A percentile compares a stretch with the other conserved stretches of the same genome.
Conservation (phyloP, 441 rosid genomes). For the Melianthus villosus region DNA sequence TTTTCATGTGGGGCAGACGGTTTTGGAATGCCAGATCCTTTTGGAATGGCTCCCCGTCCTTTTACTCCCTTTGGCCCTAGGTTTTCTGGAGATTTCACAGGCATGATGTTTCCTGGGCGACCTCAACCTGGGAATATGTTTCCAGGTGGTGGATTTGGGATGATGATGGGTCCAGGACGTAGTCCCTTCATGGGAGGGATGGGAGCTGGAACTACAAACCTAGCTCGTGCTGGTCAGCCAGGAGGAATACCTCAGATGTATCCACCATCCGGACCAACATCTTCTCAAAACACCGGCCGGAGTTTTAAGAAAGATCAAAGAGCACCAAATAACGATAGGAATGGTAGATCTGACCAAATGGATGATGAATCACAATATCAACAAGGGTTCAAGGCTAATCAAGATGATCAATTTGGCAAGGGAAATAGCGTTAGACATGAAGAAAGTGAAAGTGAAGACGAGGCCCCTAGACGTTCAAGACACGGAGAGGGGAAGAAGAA, state of each 20-base stretch:
- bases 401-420: slow-evolving; percentile 42
- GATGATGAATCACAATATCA: slow-evolving; percentile 25
- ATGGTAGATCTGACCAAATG: slow-evolving; percentile 31
- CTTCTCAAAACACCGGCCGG: slow-evolving; percentile 30
- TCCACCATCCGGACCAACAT: slow-evolving; percentile 23
- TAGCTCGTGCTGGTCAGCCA: slow-evolving; percentile 46
- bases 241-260: slow-evolving; percentile 33
- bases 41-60: slow-evolving; percentile 61
- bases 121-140: slow-evolving; percentile 68
- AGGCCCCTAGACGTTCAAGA: slow-evolving; percentile 92
- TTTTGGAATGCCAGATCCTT: slow-evolving; percentile 74
- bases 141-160: slow-evolving; percentile 72
- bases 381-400: slow-evolving; percentile 27
- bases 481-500: slow-evolving; percentile 89
- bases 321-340: slow-evolving; percentile 19
- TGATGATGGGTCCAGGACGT: slow-evolving; percentile 89
- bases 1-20: slow-evolving; percentile 73
- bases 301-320: slow-evolving; percentile 33
- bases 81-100: slow-evolving; percentile 74
- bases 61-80: slow-evolving; percentile 76
- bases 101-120: slow-evolving; percentile 92
- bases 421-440: slow-evolving; percentile 44
- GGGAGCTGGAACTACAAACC: slow-evolving; percentile 34
- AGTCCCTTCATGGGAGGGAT: slow-evolving; percentile 71
- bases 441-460: slow-evolving; percentile 79